A percentile compares a stretch with the other conserved stretches of the same genome.
Conservation (phyloP, 148 eudicot genomes). For the Dysphania ambrosioides region DNA sequence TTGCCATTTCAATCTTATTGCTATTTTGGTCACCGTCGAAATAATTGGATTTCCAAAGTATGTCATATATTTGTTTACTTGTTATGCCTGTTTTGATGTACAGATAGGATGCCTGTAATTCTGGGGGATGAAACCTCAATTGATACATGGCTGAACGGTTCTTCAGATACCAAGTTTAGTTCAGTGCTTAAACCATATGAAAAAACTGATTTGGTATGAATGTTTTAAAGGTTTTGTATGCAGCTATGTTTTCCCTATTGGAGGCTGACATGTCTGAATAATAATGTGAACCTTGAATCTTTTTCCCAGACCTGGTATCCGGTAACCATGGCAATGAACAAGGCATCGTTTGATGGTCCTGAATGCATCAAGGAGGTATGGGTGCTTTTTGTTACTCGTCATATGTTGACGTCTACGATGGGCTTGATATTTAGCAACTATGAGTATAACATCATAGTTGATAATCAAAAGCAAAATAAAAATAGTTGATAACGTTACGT, state of each 20-base stretch:
- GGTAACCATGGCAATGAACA: constrained; percentile 80
- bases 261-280: not conserved
- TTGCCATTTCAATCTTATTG: not conserved
- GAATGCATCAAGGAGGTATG: constrained; percentile 93
- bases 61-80: not conserved
- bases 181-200: constrained; percentile 73
- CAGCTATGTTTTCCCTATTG: not conserved
- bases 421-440: not conserved
- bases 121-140: constrained; percentile 63
- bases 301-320: constrained; percentile 80
- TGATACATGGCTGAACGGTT: constrained; percentile 64
- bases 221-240: not conserved
- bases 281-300: constrained; percentile 4
- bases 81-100: not conserved
- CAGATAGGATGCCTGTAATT: constrained; percentile 98
- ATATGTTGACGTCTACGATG: not conserved
- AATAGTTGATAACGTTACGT: constrained; percentile 1
- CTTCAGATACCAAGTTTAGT: constrained; percentile 53
- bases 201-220: constrained; percentile 66
- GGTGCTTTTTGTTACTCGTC: constrained; percentile 4
- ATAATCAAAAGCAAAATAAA: too few relatives aligned
- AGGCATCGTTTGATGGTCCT: constrained; percentile 81
- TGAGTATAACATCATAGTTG: not conserved
- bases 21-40: not conserved
- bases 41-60: not conserved